These are phyloP conservation scores for Brassica cretica DNA, from an alignment of 345 rosid species.

Conservation along the genomic window DNA sequence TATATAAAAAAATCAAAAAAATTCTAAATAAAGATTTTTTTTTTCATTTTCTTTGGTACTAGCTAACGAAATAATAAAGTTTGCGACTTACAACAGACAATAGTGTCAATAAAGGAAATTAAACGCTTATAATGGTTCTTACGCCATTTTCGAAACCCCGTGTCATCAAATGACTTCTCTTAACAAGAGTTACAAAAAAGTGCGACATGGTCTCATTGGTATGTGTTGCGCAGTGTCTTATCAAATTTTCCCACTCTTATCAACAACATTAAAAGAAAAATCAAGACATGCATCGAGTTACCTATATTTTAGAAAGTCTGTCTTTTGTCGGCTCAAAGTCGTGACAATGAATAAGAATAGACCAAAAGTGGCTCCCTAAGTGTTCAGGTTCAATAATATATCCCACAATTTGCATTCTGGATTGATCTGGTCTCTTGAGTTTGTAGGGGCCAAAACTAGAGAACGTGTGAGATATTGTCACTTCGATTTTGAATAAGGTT, in stretches of 20 bases:
- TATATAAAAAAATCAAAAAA: not conserved
- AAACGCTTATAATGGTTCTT: not conserved
- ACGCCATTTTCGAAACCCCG: not conserved
- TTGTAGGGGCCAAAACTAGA: slow-evolving; percentile 30
- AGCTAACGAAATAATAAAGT: not conserved
- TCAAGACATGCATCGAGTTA: slow-evolving; percentile 6
- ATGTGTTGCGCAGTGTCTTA: slow-evolving; percentile 7
- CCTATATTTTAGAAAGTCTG: slow-evolving; percentile 5
- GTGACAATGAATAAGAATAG: slow-evolving; percentile 17
- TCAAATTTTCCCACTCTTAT: slow-evolving; percentile 4
- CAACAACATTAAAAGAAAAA: not conserved
- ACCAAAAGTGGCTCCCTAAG: slow-evolving; percentile 16
- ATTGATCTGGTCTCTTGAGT: slow-evolving; percentile 20
- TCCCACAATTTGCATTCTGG: slow-evolving; percentile 29
- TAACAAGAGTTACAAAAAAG: not conserved
- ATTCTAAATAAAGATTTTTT: no score
- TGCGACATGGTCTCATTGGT: not conserved
- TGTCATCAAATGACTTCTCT: slow-evolving; percentile 6
- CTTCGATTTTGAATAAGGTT: not conserved
- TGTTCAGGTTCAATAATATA: slow-evolving; percentile 22
- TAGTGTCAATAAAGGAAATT: not conserved
- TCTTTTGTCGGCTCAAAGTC: slow-evolving; percentile 17
- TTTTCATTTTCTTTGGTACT: not conserved
- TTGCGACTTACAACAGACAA: not conserved
- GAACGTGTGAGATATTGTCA: slow-evolving; percentile 16